Base-by-base conservation (phyloP, 108 stramenopile genomes). In the Cyclotella sp. region DNA sequence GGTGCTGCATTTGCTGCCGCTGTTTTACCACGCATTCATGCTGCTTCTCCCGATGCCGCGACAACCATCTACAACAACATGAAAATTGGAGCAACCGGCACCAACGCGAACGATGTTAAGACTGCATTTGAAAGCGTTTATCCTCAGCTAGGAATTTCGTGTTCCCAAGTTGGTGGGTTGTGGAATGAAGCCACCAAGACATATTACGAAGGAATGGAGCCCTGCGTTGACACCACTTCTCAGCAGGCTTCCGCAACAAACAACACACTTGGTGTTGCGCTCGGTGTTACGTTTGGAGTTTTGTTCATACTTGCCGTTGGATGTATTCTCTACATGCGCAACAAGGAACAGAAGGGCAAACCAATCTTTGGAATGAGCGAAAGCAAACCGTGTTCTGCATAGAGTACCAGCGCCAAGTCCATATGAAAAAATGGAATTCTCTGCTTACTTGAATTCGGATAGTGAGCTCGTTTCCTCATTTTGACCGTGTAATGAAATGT, bases 1-100 rank as follows among this genome's bases (percentile, higher is more conserved):
- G 91, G 90, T 28, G 89, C 88, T 19, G 72, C 68, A 8, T 95
- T 93, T 69, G 94, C 92, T 61, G 91, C 92, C 22, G 79, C 86
- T 52, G 73, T 91, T 10, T 78, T 93, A 51, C 94, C 94, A 10
- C 47, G 88, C 21, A 67, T 95, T 52, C 79, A 87, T 59, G 79
- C 73, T 14, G 89, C 86, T 46, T 71, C 74, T 44, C 70, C 65
- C 8, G 57, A 51, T 0, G 92, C 82, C 49, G 94, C 92, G 9
- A n/a, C 58, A 9, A 88, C 68, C 14, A 88, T 95, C 43, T 90
- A 91, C 78, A 52, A 88, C 43, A 92, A 86, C 78, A 77, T 92
- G 83, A 59, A 65, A 26, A 70, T 83, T 26, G 84, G 83, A 16
- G 75, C 79, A 43, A 46, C 71, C 10, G 40, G 60, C 27, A 85